Conservation (phyloP, 306 rosid genomes). For the Trichosanthes cucumerina region DNA sequence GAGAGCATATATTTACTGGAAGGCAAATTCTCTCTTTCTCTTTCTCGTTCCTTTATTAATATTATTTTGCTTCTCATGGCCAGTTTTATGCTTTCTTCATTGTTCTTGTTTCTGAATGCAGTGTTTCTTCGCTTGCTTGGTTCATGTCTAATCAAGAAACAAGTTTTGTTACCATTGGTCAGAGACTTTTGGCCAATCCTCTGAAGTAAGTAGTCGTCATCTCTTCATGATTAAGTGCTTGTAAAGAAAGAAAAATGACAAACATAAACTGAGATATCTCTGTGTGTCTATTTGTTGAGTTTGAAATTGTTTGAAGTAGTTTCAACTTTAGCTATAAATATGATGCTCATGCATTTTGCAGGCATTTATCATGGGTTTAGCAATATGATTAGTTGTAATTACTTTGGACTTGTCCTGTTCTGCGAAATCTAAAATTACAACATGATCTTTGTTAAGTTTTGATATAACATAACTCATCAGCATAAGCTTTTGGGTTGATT, state of each 20-base stretch:
- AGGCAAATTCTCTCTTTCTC: conserved; percentile 29
- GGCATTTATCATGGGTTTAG: background rate
- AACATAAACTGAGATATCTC: background rate
- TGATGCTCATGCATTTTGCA: background rate
- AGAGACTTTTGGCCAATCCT: conserved; percentile 92
- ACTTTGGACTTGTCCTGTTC: background rate
- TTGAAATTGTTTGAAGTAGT: background rate
- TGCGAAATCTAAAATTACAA: background rate
- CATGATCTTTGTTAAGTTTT: no score
- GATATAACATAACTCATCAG: no score
- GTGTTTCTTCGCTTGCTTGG: conserved; percentile 99
- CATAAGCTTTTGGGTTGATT: no score
- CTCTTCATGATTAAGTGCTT: background rate
- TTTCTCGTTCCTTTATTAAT: background rate
- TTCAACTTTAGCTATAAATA: background rate
- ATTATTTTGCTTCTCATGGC: background rate
- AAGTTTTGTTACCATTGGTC: conserved; percentile 97
- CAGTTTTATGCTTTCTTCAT: background rate
- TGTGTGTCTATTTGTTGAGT: background rate
- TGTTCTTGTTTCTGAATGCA: conserved; percentile 31
- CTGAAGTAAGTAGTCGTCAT: conserved; percentile 52
- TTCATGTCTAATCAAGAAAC: conserved; percentile 99
- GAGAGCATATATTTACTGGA: conserved; percentile 98
- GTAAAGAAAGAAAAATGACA: background rate
- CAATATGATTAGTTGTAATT: background rate